Evolutionary conservation across 177 flowering plant genomes (phyloP).

Genomic region (Vitis hybrid): DNA sequence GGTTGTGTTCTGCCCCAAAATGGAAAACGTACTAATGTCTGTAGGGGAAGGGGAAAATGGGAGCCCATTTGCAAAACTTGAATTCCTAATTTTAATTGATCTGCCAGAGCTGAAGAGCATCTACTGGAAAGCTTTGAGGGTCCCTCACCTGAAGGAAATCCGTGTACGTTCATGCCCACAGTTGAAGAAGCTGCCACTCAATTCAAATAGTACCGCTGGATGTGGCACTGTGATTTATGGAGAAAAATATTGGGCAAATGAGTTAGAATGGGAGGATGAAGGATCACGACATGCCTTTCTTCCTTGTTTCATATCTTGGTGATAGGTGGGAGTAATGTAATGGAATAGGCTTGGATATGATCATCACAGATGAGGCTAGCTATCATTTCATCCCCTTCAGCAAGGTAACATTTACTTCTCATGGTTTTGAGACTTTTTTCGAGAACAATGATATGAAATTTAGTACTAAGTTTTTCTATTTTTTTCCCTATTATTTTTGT

Average conservation of each 20-base stretch:
- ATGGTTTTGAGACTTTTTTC: no score
- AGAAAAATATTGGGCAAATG: constrained; percentile 14
- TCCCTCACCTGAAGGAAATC: constrained; percentile 7
- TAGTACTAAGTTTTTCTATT: no score
- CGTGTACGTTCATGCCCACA: not conserved
- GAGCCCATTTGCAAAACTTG: constrained; percentile 9
- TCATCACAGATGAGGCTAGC: no score
- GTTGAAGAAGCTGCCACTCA: constrained; percentile 19
- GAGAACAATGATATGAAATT: no score
- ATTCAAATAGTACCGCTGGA: constrained; percentile 1
- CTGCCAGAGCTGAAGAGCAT: constrained; percentile 11
- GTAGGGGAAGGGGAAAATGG: not conserved
- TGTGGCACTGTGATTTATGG: not conserved
- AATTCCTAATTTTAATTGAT: not conserved
- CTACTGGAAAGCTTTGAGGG: constrained; percentile 6
- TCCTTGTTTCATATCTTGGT: no score
- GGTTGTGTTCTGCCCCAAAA: not conserved
- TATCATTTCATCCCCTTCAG: no score
- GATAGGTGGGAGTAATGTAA: no score
- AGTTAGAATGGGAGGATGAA: constrained; percentile 21
- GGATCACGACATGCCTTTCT: not conserved
- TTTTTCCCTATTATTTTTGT: no score
- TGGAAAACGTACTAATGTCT: constrained; percentile 4
- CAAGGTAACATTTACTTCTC: no score
- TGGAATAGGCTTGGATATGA: no score